Evolutionary conservation across 331 rosid genomes (phyloP).

Genomic region (Rosa hybrid): DNA sequence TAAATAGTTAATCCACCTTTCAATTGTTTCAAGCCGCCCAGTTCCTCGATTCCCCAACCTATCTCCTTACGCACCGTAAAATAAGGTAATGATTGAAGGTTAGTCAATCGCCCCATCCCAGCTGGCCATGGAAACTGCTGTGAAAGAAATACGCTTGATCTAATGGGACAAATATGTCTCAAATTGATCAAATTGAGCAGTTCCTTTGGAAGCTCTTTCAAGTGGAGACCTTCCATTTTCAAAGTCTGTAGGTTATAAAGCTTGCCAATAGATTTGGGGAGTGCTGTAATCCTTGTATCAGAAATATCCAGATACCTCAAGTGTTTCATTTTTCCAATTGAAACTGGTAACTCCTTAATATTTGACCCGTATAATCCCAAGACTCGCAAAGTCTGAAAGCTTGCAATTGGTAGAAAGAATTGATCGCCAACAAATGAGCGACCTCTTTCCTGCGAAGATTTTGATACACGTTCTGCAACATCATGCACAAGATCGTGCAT

Average conservation of each 20-base stretch:
- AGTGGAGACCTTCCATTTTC: neutral
- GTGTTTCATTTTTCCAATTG: neutral
- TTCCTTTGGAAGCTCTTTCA: neutral
- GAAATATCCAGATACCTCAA: neutral
- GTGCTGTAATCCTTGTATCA: neutral
- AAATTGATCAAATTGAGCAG: neutral
- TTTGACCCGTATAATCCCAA: neutral
- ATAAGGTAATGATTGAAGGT: neutral
- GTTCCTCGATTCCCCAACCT: neutral
- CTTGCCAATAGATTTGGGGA: neutral
- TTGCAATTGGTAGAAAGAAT: neutral
- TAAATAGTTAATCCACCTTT: neutral
- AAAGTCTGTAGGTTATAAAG: conserved; percentile 3
- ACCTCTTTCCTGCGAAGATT: neutral
- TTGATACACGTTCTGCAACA: neutral
- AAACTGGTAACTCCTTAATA: neutral
- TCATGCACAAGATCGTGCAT: conserved; percentile 17
- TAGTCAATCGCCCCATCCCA: neutral
- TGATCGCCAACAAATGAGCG: too few species aligned
- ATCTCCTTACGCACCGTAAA: neutral
- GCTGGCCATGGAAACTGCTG: neutral
- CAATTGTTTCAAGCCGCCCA: neutral
- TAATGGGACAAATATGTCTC: neutral
- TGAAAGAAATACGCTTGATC: too few species aligned
- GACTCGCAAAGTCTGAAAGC: neutral